phyloP scores from a whole-genome alignment of 139 green algal genomes.

The Chlorella sp. region DNA sequence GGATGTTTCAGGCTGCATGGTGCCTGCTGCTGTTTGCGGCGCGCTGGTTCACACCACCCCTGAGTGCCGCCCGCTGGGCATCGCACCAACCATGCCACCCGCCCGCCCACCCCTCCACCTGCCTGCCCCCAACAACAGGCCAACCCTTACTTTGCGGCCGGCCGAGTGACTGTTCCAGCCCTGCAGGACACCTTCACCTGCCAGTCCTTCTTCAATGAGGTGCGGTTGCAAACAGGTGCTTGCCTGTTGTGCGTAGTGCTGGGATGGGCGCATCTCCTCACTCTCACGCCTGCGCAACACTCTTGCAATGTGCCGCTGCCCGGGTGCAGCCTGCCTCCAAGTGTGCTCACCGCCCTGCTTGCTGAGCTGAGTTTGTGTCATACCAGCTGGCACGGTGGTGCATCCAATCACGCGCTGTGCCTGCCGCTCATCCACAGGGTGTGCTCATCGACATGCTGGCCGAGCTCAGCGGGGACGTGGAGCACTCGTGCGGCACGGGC shows the following conservation, averaged over 20 bases:
- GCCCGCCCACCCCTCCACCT: neutral
- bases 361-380: too few species aligned
- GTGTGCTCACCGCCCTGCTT: neutral
- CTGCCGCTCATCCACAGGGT: neutral
- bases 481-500: conserved; percentile 52
- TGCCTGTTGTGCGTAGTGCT: neutral
- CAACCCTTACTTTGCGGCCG: conserved; percentile 85
- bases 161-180: conserved; percentile 80
- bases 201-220: conserved; percentile 76
- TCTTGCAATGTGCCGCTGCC: neutral
- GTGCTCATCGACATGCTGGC: conserved; percentile 74
- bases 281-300: neutral
- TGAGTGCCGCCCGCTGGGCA: too few species aligned
- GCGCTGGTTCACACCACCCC: too few species aligned
- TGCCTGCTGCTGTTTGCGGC: too few species aligned
- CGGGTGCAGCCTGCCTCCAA: neutral
- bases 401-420: neutral
- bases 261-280: neutral
- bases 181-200: conserved; percentile 80
- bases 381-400: too few species aligned
- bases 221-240: neutral
- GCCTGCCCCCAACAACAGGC: conserved; percentile 38
- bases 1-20: too few species aligned
- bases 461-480: conserved; percentile 69
- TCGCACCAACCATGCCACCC: too few species aligned